Evolutionary conservation across 2,329 filamentous ascomycete species (phyloP), one percentile per base, ranked within the genome.

Genomic region (Aaosphaeria arxii): DNA sequence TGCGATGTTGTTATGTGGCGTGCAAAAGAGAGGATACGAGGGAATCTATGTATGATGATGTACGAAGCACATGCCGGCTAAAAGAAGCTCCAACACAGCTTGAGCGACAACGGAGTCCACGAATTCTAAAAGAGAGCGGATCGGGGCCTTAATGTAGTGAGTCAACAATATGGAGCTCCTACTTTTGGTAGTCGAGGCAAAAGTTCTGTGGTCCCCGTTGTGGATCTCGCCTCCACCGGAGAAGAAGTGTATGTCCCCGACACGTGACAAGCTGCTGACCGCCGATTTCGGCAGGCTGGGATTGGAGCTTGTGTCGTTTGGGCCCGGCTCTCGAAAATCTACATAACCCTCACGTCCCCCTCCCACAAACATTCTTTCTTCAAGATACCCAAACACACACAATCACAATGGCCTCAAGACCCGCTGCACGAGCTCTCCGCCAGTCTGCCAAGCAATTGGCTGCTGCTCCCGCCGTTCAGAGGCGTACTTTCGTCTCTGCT

Each of bases 391-490:
- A 58, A 24, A 24, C 73, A 79, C 59, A 63, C 56, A 63, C 57
- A 58, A 58, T 74, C 74, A 82, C 73, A 77, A 91, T 92, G 88
- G 87, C 88, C 72, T 88, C 88, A 67, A 82, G 87, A 77, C 84
- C 77, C 80, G 90, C 78, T 81, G 74, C 74, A 71, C 76, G 80
- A 72, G 81, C 81, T 70, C 74, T 84, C 65, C 80, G 81, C 67
- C 70, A 74, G 61, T 75, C 77, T 67, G 68, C 79, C 70, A 76
- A 78, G 73, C 77, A 82, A 74, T 71, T 82, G 71, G 71, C 75
- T 50, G 73, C 75, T 50, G 73, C 75, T 48, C 66, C 72, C 46
- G 71, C 72, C 53, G 70, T 77, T 47, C 77, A 79, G 67, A 77
- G 75, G 63, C 79, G 81, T 67, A 80, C 81, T 52, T 81, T 84